Conservation (phyloP, 768 basidiomycete genomes). For the Hypsizygus marmoreus region DNA sequence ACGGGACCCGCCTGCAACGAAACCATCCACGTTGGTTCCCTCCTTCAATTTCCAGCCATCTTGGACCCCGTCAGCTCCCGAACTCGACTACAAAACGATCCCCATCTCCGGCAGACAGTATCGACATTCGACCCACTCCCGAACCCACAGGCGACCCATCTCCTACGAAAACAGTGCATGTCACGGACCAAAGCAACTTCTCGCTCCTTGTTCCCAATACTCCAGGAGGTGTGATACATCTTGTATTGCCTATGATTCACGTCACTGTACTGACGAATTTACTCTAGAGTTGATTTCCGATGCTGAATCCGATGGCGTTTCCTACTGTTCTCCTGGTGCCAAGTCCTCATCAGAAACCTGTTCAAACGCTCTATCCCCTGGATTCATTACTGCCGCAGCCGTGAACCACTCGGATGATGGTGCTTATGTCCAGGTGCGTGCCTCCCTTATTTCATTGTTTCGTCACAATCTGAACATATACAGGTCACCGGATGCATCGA, state of each 20-base stretch:
- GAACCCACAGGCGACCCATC: conserved; percentile 23
- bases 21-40: conserved; percentile 3
- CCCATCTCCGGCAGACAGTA: not conserved
- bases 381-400: conserved; percentile 20
- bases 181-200: conserved; percentile 16
- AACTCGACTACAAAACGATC: conserved; percentile 1
- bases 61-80: not conserved
- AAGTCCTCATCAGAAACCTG: conserved; percentile 7
- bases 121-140: conserved; percentile 19
- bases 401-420: conserved; percentile 17
- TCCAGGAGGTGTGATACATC: conserved; percentile 10
- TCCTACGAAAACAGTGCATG: conserved; percentile 19
- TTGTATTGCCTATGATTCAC: not conserved
- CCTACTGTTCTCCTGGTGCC: conserved; percentile 14
- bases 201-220: conserved; percentile 18
- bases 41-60: not conserved
- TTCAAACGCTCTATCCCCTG: conserved; percentile 14
- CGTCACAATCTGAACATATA: not conserved
- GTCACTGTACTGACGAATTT: not conserved
- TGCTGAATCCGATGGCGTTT: conserved; percentile 21
- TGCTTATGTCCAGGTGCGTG: conserved; percentile 19
- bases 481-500: conserved; percentile 25
- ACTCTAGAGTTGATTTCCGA: conserved; percentile 18
- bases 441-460: not conserved
- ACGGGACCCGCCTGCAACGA: not conserved